Conservation (phyloP, 1,284 basidiomycete species). For the Mycena sp. region DNA sequence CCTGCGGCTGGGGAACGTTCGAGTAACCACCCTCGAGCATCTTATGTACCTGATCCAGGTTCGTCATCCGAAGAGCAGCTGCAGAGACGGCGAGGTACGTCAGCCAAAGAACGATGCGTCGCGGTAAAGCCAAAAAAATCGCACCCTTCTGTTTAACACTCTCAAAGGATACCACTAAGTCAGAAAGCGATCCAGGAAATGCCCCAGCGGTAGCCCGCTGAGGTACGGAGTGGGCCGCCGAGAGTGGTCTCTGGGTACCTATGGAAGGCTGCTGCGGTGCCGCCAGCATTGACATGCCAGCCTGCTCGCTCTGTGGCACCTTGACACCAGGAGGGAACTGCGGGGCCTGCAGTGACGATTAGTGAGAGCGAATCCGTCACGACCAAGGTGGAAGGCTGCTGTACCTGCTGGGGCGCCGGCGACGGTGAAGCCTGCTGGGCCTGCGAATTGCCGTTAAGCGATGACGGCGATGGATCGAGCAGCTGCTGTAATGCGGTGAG, state of each 20-base stretch:
- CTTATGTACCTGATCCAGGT: constrained; percentile 90
- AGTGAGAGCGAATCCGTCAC: background rate
- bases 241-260: constrained; percentile 53
- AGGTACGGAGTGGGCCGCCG: constrained; percentile 51
- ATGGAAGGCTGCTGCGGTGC: constrained; percentile 43
- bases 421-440: constrained; percentile 50
- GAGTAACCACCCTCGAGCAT: constrained; percentile 92
- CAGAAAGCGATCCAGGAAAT: constrained; percentile 88
- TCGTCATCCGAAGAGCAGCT: constrained; percentile 87
- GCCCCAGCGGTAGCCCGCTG: constrained; percentile 50
- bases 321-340: constrained; percentile 80
- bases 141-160: constrained; percentile 94
- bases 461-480: constrained; percentile 24
- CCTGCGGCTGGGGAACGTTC: constrained; percentile 90
- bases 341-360: constrained; percentile 41
- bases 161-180: constrained; percentile 95
- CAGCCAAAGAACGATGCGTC: constrained; percentile 7
- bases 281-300: constrained; percentile 43
- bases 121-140: constrained; percentile 35
- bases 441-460: constrained; percentile 19
- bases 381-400: constrained; percentile 6
- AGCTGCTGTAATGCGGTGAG: constrained; percentile 25
- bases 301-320: constrained; percentile 54
- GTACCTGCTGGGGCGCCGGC: constrained; percentile 64
- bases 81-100: constrained; percentile 24